Evolutionary conservation across 305 asterid species (phyloP), one percentile per base, ranked within the genome.

Genomic region (Fraxinus dipetala): DNA sequence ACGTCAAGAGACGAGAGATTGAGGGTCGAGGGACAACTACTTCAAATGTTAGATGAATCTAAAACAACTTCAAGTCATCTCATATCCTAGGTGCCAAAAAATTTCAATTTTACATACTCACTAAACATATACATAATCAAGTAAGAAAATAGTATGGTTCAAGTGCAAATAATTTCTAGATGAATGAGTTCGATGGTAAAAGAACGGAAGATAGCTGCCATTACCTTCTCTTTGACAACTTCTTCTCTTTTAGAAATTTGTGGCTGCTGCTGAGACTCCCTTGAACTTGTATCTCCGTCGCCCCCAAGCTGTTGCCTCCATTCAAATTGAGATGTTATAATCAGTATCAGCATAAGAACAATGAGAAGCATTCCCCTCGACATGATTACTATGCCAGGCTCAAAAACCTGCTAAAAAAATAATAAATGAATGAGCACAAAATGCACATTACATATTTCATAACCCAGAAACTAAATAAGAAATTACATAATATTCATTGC

Each of bases 241-340:
- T 89, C 91, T 85, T 89, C 91, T 84, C 90, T 86, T 72, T 90
- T 84, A 0, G 91, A 90, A 80, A 87, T 81, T 76, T 85, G 90
- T 31, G 51, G 85, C 84, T 86, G 93, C 80, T 87, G 86, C 80
- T 87, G 90, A 20, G 93, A 84, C 36, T 87, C 79, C 81, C 84
- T 83, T 16, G 88, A 83, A 82, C 84, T 86, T 6, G 86, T 79
- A 72, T 89, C 89, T 24, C 76, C 77, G 13, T 90, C 91, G 35
- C 83, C 79, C 45, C 78, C 87, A 6, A 89, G 73, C 67, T 86
- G 91, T 80, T 87, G 91, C 79, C 80, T 89, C 93, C 93, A 90
- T 83, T 90, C 92, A 69, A 90, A 89, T 63, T 90, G 93, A 34
- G 93, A 90, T 9, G 93, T 90, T n/a, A 90, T 86, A 61, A 90